Evolutionary conservation across 1,139 yeast genomes (phyloP).

Genomic region (Lodderomyces margitis): DNA sequence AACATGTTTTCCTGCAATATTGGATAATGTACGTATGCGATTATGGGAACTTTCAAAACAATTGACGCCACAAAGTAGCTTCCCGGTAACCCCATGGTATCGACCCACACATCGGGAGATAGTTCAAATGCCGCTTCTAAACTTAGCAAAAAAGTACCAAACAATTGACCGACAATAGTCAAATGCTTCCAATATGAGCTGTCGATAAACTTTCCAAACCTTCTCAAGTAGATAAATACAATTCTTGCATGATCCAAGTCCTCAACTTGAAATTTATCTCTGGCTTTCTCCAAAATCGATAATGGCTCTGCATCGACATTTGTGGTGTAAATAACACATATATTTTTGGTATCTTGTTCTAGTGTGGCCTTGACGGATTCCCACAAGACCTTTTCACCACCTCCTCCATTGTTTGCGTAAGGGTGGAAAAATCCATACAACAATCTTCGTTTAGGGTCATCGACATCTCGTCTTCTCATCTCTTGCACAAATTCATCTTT

Average conservation of each 20-base stretch:
- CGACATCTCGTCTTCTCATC: constrained; percentile 35
- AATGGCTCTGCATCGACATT: constrained; percentile 53
- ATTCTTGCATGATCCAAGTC: constrained; percentile 53
- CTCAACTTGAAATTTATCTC: constrained; percentile 59
- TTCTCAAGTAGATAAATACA: constrained; percentile 68
- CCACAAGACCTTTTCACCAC: constrained; percentile 97
- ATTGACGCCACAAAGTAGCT: constrained; percentile 55
- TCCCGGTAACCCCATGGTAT: constrained; percentile 93
- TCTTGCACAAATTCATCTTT: constrained; percentile 24
- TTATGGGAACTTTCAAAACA: constrained; percentile 65
- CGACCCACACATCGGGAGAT: constrained; percentile 89
- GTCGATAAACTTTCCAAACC: constrained; percentile 59
- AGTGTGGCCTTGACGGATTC: constrained; percentile 81
- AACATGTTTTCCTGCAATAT: constrained; percentile 87
- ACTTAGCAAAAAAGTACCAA: constrained; percentile 71
- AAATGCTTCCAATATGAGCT: constrained; percentile 73
- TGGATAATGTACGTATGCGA: constrained; percentile 93
- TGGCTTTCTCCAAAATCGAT: constrained; percentile 57
- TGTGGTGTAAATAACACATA: constrained; percentile 80
- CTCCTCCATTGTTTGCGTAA: constrained; percentile 94
- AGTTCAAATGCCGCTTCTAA: constrained; percentile 68
- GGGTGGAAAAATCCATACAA: constrained; percentile 93
- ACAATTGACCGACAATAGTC: constrained; percentile 83
- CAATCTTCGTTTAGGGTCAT: constrained; percentile 39
- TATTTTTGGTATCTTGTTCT: constrained; percentile 43